Conservation (phyloP, 2,329 filamentous ascomycete genomes). For the Plectosphaerella sp. region DNA sequence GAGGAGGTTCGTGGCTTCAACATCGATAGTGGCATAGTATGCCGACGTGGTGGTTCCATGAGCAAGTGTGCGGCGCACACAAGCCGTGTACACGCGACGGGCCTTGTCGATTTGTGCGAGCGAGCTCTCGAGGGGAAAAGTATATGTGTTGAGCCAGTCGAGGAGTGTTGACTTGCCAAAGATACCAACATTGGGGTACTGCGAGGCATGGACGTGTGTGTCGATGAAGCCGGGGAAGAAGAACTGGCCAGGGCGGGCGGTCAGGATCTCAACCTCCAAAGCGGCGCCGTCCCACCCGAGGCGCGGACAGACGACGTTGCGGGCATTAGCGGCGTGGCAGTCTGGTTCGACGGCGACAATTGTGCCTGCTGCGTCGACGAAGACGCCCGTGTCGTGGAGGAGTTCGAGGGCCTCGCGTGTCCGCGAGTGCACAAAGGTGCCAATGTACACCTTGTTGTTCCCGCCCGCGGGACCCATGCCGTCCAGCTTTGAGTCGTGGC, state of each 20-base stretch:
- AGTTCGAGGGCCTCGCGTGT: slow-evolving; percentile 43
- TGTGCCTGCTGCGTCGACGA: slow-evolving; percentile 42
- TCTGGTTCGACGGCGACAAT: slow-evolving; percentile 44
- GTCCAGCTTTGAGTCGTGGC: not conserved
- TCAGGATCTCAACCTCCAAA: slow-evolving; percentile 29
- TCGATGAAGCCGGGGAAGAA: slow-evolving; percentile 88
- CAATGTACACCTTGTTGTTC: slow-evolving; percentile 43
- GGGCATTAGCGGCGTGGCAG: slow-evolving; percentile 22
- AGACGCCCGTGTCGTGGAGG: slow-evolving; percentile 44
- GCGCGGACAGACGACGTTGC: slow-evolving; percentile 27
- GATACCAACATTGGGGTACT: slow-evolving; percentile 91
- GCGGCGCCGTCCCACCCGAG: slow-evolving; percentile 37
- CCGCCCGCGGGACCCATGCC: not conserved
- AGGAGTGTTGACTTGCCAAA: slow-evolving; percentile 92
- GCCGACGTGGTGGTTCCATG: slow-evolving; percentile 90
- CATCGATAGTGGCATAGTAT: slow-evolving; percentile 92
- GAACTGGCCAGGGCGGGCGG: slow-evolving; percentile 52
- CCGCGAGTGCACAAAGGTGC: slow-evolving; percentile 52
- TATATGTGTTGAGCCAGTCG: slow-evolving; percentile 91
- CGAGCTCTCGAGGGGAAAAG: slow-evolving; percentile 85
- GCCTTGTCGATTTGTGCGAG: slow-evolving; percentile 62
- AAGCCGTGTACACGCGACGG: slow-evolving; percentile 67
- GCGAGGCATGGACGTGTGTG: slow-evolving; percentile 90
- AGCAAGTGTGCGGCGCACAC: slow-evolving; percentile 74
- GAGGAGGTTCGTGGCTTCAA: slow-evolving; percentile 84